Conservation (phyloP, 78 protist species). For the Mantamonas sphyraenae region DNA sequence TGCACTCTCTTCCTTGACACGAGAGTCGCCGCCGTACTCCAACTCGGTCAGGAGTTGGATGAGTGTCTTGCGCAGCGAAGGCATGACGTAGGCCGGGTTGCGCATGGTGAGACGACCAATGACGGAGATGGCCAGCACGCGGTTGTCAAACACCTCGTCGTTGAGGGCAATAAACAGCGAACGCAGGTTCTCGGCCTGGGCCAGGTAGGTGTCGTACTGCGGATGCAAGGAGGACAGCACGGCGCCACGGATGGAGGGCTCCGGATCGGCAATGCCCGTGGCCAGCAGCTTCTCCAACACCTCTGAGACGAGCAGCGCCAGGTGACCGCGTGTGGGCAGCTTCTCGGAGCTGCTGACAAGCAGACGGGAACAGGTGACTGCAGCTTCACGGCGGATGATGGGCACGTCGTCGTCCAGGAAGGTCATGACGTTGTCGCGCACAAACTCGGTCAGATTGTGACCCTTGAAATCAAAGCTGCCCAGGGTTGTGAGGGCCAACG, state of each 20-base stretch:
- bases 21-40: conserved; percentile 49
- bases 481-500: conserved; percentile 8
- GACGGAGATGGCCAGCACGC: conserved; percentile 63
- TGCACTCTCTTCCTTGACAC: conserved; percentile 50
- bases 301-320: conserved; percentile 42
- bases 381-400: conserved; percentile 41
- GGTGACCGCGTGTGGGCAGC: conserved; percentile 40
- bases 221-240: conserved; percentile 42
- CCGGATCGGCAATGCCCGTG: conserved; percentile 72
- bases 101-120: conserved; percentile 77
- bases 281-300: conserved; percentile 54
- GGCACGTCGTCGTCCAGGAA: conserved; percentile 58
- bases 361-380: conserved; percentile 39
- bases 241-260: conserved; percentile 57
- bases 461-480: conserved; percentile 64
- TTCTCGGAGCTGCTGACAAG: conserved; percentile 16
- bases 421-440: conserved; percentile 41
- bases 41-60: conserved; percentile 80
- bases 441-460: conserved; percentile 52
- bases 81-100: conserved; percentile 92
- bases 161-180: conserved; percentile 58
- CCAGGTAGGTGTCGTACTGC: conserved; percentile 62
- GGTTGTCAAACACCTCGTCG: conserved; percentile 51
- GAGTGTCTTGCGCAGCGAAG: conserved; percentile 81
- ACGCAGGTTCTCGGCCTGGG: conserved; percentile 67